Conservation (phyloP, 768 basidiomycete species). For the Fistulinella prunicolor region DNA sequence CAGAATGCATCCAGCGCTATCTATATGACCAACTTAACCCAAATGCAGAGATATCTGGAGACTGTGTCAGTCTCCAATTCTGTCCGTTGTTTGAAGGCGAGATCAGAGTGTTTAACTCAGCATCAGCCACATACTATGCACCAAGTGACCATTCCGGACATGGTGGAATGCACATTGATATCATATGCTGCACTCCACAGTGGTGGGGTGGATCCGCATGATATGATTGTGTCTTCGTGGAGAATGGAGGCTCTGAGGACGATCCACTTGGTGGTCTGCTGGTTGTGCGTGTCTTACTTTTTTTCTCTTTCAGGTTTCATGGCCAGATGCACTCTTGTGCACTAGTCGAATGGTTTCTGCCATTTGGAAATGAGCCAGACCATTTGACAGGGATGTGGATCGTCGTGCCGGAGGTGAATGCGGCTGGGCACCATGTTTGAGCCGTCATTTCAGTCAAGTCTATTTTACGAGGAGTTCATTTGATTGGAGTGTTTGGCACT, state of each 20-base stretch:
- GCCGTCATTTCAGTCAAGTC: no score
- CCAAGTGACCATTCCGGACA: conserved; percentile 19
- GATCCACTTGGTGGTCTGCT: conserved; percentile 2
- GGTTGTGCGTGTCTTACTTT: conserved; percentile 22
- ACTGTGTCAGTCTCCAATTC: no score
- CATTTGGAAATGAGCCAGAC: conserved; percentile 21
- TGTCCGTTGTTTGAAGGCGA: neutral
- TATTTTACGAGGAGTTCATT: no score
- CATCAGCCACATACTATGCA: conserved; percentile 22
- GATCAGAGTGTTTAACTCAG: conserved; percentile 28
- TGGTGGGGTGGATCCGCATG: conserved; percentile 10
- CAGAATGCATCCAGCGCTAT: no score
- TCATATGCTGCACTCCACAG: conserved; percentile 13
- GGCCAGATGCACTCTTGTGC: conserved; percentile 27
- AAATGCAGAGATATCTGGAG: no score
- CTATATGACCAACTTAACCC: no score
- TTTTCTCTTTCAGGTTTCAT: conserved; percentile 22
- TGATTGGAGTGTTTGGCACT: no score
- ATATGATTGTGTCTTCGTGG: conserved; percentile 17
- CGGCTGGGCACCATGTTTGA: no score
- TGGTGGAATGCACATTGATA: conserved; percentile 5
- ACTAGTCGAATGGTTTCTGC: conserved; percentile 29
- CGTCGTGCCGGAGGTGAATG: neutral
- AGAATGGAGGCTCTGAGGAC: conserved; percentile 17
- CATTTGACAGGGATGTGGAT: conserved; percentile 12